A percentile compares a stretch with the other conserved stretches of the same genome.
phyloP scores from a whole-genome alignment of 306 rosid species.

The Citrullus amarus region DNA sequence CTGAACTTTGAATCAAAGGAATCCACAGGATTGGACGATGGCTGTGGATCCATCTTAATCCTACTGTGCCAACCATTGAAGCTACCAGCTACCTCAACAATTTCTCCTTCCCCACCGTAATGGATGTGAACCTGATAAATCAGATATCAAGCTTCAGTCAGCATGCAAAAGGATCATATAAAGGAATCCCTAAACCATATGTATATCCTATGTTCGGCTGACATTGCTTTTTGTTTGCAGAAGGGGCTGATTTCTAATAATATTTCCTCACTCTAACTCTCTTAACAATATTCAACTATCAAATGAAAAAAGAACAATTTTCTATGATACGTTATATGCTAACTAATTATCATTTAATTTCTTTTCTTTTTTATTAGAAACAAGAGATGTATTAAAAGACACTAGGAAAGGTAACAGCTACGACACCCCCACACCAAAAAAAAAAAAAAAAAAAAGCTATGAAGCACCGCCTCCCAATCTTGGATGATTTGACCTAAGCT shows the following conservation, averaged over 20 bases:
- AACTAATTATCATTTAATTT: not conserved
- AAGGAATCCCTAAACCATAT: not conserved
- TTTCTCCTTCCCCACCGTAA: constrained; percentile 54
- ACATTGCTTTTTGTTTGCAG: not conserved
- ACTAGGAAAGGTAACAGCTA: no score
- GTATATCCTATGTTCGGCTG: not conserved
- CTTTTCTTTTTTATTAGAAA: no score
- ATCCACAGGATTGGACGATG: constrained; percentile 27
- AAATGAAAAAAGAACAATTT: not conserved
- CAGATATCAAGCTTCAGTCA: constrained; percentile 16
- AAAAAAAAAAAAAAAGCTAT: no score
- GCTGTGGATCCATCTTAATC: constrained; percentile 61
- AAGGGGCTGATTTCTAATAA: not conserved
- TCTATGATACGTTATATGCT: not conserved
- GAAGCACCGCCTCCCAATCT: no score
- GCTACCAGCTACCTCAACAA: constrained; percentile 87
- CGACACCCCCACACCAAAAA: no score
- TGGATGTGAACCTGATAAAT: constrained; percentile 58
- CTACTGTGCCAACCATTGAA: constrained; percentile 90
- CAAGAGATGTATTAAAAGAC: no score
- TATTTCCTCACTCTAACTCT: not conserved
- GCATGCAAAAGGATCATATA: constrained; percentile 1
- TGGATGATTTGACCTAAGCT: no score
- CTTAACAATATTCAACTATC: not conserved
- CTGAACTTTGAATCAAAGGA: constrained; percentile 45